These are phyloP conservation scores for Helicocarpus griseus DNA, from an alignment of 2,329 filamentous ascomycete species.

Conservation along the genomic window DNA sequence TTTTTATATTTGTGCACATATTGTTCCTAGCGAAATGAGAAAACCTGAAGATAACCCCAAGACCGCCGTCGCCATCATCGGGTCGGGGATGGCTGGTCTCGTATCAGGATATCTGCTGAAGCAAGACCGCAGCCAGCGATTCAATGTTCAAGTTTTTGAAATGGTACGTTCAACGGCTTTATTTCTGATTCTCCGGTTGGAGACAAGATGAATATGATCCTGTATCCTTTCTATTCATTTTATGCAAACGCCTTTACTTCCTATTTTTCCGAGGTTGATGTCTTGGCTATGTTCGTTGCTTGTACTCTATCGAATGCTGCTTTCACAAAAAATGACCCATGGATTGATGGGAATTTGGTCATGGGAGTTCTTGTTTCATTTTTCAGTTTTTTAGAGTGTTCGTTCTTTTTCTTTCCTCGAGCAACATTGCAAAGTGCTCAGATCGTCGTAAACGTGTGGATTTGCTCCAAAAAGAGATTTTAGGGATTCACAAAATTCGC, in stretches of 20 bases:
- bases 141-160: slow-evolving; percentile 37
- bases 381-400: too few relatives aligned
- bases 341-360: too few relatives aligned
- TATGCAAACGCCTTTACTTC: neutral
- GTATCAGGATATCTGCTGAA: slow-evolving; percentile 38
- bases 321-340: too few relatives aligned
- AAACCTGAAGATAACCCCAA: slow-evolving; percentile 2
- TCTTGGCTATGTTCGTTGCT: too few relatives aligned
- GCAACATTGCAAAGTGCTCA: too few relatives aligned
- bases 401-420: too few relatives aligned
- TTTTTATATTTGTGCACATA: neutral
- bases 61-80: slow-evolving; percentile 36
- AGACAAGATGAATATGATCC: neutral
- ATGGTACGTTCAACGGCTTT: slow-evolving; percentile 24
- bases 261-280: too few relatives aligned
- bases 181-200: neutral
- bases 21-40: neutral
- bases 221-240: neutral
- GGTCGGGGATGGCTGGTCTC: slow-evolving; percentile 42
- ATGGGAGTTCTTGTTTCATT: too few relatives aligned
- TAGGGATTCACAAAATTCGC: too few relatives aligned
- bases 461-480: too few relatives aligned
- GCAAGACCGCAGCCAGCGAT: slow-evolving; percentile 31
- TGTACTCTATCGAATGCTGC: too few relatives aligned
- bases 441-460: too few relatives aligned